A percentile compares a stretch with the other conserved stretches of the same genome.
Evolutionary conservation across 2,329 filamentous ascomycete genomes (phyloP).

Genomic region (Fusarium albidum): DNA sequence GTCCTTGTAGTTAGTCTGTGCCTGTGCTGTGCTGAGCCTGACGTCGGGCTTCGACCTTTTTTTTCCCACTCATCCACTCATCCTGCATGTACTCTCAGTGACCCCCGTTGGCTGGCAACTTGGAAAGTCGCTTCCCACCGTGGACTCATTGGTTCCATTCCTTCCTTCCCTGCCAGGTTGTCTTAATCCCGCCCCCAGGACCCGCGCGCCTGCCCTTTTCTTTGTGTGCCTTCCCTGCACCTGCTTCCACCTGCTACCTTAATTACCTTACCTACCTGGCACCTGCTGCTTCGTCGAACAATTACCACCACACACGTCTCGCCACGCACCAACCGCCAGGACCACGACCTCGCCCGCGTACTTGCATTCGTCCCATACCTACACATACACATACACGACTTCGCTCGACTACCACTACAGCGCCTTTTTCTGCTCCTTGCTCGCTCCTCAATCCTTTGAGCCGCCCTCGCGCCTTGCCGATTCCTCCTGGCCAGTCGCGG

Average conservation of each 20-base stretch:
- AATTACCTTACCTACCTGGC: constrained; percentile 38
- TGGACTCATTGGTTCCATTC: constrained; percentile 27
- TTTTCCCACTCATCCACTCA: constrained; percentile 22
- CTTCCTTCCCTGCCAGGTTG: constrained; percentile 35
- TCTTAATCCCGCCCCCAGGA: constrained; percentile 38
- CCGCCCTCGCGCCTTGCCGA: constrained; percentile 21
- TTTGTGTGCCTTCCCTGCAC: constrained; percentile 28
- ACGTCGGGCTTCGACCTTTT: constrained; percentile 23
- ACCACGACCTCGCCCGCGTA: constrained; percentile 33
- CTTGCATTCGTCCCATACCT: constrained; percentile 34
- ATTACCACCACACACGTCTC: constrained; percentile 39
- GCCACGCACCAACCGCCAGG: constrained; percentile 38
- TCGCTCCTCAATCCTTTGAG: not conserved
- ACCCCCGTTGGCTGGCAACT: constrained; percentile 20
- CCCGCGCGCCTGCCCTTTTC: constrained; percentile 30
- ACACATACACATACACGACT: constrained; percentile 27
- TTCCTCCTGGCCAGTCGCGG: constrained; percentile 22
- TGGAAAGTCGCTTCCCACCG: constrained; percentile 12
- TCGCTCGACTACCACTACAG: constrained; percentile 29
- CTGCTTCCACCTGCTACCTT: constrained; percentile 19
- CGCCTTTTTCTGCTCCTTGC: constrained; percentile 15
- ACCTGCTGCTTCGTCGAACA: constrained; percentile 34
- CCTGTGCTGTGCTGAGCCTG: constrained; percentile 23
- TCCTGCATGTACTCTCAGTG: constrained; percentile 22
- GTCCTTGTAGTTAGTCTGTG: constrained; percentile 22